A percentile compares a stretch with the other conserved stretches of the same genome.
phyloP scores from a whole-genome alignment of 495 filamentous ascomycete genomes.

The Niebla homalea region DNA sequence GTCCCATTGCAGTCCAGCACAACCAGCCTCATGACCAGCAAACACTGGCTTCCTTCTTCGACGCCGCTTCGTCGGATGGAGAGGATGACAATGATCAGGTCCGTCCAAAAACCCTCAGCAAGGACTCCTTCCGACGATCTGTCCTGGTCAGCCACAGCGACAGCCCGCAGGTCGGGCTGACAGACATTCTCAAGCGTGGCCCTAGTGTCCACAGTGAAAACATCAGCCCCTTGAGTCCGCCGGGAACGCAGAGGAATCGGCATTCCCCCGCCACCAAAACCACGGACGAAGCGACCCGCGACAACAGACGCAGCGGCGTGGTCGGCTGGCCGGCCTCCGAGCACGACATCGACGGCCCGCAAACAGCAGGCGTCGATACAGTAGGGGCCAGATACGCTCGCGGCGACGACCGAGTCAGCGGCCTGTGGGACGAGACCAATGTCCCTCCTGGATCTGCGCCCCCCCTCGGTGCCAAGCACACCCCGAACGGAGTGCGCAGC shows the following conservation, averaged over 20 bases:
- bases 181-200: conserved; percentile 6
- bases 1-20: not conserved
- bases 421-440: not conserved
- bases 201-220: not conserved
- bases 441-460: not conserved
- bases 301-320: not conserved
- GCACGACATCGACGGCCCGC: not conserved
- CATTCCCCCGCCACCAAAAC: not conserved
- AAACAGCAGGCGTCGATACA: not conserved
- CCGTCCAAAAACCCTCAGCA: not conserved
- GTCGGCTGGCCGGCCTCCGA: conserved; percentile 3
- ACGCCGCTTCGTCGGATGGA: conserved; percentile 6
- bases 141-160: conserved; percentile 6
- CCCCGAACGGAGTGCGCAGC: not conserved
- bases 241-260: not conserved
- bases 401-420: conserved; percentile 1
- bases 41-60: conserved; percentile 3
- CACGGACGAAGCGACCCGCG: not conserved
- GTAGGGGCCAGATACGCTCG: not conserved
- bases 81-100: not conserved
- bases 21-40: not conserved
- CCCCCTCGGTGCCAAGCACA: not conserved
- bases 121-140: conserved; percentile 1
- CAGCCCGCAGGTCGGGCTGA: conserved; percentile 6
- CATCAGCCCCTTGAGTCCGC: not conserved